Conservation (phyloP, 75 land plant genomes). For the Sequoia sempervirens region DNA sequence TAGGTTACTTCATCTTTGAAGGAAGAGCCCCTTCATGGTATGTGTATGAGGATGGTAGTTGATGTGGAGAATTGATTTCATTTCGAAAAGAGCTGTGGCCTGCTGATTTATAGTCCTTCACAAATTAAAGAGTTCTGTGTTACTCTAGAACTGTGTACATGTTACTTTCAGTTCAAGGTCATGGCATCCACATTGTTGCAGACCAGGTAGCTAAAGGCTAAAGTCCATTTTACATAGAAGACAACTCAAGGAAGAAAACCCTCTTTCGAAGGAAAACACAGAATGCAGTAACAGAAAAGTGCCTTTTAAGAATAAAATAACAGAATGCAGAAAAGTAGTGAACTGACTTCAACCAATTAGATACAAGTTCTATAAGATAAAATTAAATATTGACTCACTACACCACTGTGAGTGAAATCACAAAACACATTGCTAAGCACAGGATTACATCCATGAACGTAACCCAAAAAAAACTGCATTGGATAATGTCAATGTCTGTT, state of each 20-base stretch:
- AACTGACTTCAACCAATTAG: not conserved
- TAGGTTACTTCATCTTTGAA: not conserved
- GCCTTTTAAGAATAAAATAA: not conserved
- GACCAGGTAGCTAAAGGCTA: not conserved
- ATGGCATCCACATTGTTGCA: not conserved
- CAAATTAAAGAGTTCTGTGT: not conserved
- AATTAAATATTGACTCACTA: not conserved
- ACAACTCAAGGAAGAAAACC: not conserved
- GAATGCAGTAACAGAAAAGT: not conserved
- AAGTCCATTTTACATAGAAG: not conserved
- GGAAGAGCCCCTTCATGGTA: not conserved
- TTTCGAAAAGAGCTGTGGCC: not conserved
- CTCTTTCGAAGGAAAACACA: not conserved
- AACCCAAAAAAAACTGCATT: not conserved
- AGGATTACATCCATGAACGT: not conserved
- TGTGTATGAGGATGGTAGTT: not conserved
- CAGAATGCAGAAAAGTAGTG: not conserved
- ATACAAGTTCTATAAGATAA: not conserved
- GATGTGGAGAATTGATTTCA: not conserved
- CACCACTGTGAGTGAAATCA: not conserved
- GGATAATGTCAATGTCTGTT: not conserved
- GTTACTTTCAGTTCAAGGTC: not conserved
- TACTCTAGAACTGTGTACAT: not conserved
- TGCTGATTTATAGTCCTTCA: not conserved
- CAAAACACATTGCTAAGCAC: not conserved